Base-by-base conservation (phyloP, 2,329 filamentous ascomycete genomes). In the Cladophialophora carrionii region DNA sequence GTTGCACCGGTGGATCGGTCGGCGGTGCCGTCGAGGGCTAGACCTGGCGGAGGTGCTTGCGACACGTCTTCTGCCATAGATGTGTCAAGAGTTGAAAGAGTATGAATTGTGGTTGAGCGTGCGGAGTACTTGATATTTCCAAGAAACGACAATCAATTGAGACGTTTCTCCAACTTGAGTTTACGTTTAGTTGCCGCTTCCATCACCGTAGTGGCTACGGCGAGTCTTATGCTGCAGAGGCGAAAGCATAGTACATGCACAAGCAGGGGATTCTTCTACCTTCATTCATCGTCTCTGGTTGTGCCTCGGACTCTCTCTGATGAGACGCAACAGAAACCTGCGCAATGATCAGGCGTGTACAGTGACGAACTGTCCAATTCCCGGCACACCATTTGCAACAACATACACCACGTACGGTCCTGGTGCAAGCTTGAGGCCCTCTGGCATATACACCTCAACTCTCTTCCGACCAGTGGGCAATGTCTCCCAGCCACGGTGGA, bases 401-500 rank as follows among this genome's bases (percentile, higher is more conserved):
- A 87, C 80, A 71, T 85, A 88, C 22, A 88, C 73, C 46, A 87
- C 82, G 74, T 87, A 87, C 65, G 85, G 84, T 49, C 85, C 85
- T 10, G 85, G 85, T 20, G 82, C 82, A 46, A 87, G 75, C 67
- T 83, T 85, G 70, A 76, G 79, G n/a, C 32, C 56, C 71, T 82
- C 83, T 1, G 86, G 85, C 74, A 83, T 82, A 12, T 74, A 83
- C 55, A 84, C 84, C 9, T 77, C 81, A 63, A 87, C 64, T 12
- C 64, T 72, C 26, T 77, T 82, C 68, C 84, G 81, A 26, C 24
- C 74, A 77, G 48, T 71, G 68, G 10, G 79, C 79, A 57, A 34
- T 1, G 78, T 72, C n/a, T 71, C 71, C 73, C 81, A 86, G 46
- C 81, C 82, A 22, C 74, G 75, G 52, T 73, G 76, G 67, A 87